Percentiles rank a stretch among this genome's conserved stretches.
Conservation (phyloP, 352 stramenopile genomes). For the Paralagenidium karlingii region DNA sequence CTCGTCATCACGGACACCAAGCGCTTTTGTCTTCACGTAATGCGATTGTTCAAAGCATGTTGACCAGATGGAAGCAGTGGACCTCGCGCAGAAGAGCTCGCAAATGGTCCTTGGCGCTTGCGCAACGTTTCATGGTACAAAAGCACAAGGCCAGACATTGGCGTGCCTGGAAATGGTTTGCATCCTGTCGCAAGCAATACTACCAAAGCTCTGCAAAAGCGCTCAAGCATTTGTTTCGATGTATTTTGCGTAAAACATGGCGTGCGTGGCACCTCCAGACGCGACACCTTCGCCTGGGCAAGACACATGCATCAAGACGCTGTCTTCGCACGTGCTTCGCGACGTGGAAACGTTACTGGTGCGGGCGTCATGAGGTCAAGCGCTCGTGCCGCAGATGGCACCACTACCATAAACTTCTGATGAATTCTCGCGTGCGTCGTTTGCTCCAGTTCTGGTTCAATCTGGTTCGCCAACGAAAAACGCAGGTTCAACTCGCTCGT, state of each 20-base stretch:
- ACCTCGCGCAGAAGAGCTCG: slow-evolving; percentile 16
- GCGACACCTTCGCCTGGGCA: slow-evolving; percentile 17
- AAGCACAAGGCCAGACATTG: slow-evolving; percentile 50
- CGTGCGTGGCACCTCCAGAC: slow-evolving; percentile 26
- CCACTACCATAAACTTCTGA: too few species aligned
- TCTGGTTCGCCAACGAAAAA: too few species aligned
- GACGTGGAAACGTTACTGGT: too few species aligned
- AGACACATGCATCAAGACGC: too few species aligned
- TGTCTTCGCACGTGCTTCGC: too few species aligned
- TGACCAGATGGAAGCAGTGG: slow-evolving; percentile 23
- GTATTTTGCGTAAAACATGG: slow-evolving; percentile 46
- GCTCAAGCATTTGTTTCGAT: slow-evolving; percentile 64
- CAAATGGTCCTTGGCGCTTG: slow-evolving; percentile 31
- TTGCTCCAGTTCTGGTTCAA: too few species aligned
- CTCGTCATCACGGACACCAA: too few species aligned
- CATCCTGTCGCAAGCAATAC: slow-evolving; percentile 45
- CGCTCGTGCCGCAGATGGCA: too few species aligned
- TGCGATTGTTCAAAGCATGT: slow-evolving; percentile 8
- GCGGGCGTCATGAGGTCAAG: too few species aligned
- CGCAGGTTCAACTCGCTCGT: too few species aligned
- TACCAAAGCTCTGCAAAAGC: slow-evolving; percentile 56
- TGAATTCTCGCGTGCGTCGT: too few species aligned
- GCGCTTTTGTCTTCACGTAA: too few species aligned
- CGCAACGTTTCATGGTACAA: slow-evolving; percentile 48
- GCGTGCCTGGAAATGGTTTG: slow-evolving; percentile 72